Evolutionary conservation across 2,329 filamentous ascomycete species (phyloP).

Genomic region (Curvularia lunata): DNA sequence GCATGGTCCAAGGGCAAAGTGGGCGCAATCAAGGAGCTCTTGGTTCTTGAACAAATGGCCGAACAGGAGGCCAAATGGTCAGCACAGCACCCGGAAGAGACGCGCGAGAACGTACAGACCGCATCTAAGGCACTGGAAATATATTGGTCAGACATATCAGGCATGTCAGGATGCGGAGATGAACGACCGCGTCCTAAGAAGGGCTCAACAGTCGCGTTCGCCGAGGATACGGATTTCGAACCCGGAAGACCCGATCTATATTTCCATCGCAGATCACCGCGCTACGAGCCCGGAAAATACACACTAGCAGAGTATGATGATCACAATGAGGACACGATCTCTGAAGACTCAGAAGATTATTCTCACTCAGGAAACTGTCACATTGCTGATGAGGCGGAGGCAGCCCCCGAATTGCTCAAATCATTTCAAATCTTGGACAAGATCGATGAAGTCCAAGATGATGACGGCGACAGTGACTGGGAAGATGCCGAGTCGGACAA

Average conservation of each 20-base stretch:
- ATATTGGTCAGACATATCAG: slow-evolving; percentile 33
- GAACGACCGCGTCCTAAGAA: slow-evolving; percentile 12
- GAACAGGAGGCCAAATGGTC: slow-evolving; percentile 30
- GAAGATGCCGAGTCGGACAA: slow-evolving; percentile 25
- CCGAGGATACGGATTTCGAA: slow-evolving; percentile 29
- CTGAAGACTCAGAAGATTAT: slow-evolving; percentile 33
- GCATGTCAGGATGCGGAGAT: slow-evolving; percentile 14
- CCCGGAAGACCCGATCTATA: slow-evolving; percentile 32
- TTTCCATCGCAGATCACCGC: slow-evolving; percentile 34
- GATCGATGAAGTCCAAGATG: slow-evolving; percentile 15
- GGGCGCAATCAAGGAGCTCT: slow-evolving; percentile 26
- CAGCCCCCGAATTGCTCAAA: neutral
- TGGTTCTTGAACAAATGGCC: slow-evolving; percentile 29
- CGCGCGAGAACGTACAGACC: slow-evolving; percentile 25
- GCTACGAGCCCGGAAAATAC: slow-evolving; percentile 42
- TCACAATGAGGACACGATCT: slow-evolving; percentile 19
- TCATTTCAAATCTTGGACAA: slow-evolving; percentile 6
- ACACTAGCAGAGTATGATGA: slow-evolving; percentile 10
- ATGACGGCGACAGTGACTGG: slow-evolving; percentile 33
- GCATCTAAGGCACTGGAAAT: slow-evolving; percentile 33
- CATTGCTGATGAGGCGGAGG: slow-evolving; percentile 3
- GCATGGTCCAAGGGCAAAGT: slow-evolving; percentile 37
- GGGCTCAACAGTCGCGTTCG: slow-evolving; percentile 26
- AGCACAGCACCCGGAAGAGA: slow-evolving; percentile 16
- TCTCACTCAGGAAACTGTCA: slow-evolving; percentile 14